These are phyloP conservation scores for Pulveroboletus sp. DNA, from an alignment of 768 basidiomycete species.

Conservation along the genomic window DNA sequence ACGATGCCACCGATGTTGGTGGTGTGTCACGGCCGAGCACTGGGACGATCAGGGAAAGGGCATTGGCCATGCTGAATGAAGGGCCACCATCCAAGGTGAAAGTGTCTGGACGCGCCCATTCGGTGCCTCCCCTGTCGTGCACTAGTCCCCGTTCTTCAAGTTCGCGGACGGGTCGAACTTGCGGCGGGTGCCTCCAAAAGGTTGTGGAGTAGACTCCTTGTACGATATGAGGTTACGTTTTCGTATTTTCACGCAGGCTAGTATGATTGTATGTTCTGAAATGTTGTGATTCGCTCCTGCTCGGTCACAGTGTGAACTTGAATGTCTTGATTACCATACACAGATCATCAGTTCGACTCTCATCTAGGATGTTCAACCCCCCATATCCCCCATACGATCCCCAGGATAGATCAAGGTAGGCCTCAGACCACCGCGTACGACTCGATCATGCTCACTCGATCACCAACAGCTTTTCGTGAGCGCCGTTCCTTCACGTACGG, in stretches of 20 bases:
- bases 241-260: too few relatives aligned
- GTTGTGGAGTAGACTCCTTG: neutral
- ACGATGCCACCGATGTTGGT: neutral
- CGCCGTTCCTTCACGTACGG: neutral
- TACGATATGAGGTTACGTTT: too few relatives aligned
- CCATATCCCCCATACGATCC: conserved; percentile 75
- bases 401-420: conserved; percentile 61
- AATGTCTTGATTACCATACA: neutral
- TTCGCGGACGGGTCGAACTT: neutral
- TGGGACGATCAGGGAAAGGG: conserved; percentile 3
- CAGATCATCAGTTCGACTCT: neutral
- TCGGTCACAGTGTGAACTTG: too few relatives aligned
- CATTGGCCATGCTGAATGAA: conserved; percentile 2
- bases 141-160: neutral
- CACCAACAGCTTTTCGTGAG: conserved; percentile 61
- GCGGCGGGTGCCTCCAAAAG: conserved; percentile 1
- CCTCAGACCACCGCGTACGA: neutral
- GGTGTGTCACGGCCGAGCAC: neutral
- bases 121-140: conserved; percentile 12
- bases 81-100: neutral
- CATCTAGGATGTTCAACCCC: conserved; percentile 39
- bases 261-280: too few relatives aligned
- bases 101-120: conserved; percentile 12
- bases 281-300: too few relatives aligned
- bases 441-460: neutral